phyloP scores from a whole-genome alignment of 2,329 filamentous ascomycete genomes.

The Apiospora phragmitis region DNA sequence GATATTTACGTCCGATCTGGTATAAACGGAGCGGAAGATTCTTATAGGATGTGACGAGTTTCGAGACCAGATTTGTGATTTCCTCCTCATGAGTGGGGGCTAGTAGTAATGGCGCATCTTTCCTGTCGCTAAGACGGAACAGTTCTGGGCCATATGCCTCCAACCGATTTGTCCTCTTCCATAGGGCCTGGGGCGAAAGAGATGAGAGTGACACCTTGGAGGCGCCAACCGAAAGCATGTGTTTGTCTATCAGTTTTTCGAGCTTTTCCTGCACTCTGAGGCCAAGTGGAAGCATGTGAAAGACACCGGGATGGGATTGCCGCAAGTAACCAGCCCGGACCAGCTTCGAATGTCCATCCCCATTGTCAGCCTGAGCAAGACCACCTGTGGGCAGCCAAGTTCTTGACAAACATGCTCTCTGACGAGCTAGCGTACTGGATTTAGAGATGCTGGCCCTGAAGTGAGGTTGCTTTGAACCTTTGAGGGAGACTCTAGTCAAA shows the following conservation, averaged over 20 bases:
- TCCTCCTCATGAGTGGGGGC: conserved; percentile 97
- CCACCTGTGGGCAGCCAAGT: conserved; percentile 80
- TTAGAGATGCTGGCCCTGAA: neutral
- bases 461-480: neutral
- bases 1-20: conserved; percentile 91
- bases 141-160: conserved; percentile 73
- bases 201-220: conserved; percentile 82
- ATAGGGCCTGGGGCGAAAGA: conserved; percentile 81
- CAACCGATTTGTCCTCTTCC: conserved; percentile 82
- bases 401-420: conserved; percentile 56
- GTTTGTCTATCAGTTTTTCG: conserved; percentile 79
- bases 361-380: conserved; percentile 57
- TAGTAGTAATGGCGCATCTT: conserved; percentile 71
- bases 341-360: conserved; percentile 67
- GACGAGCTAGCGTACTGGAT: neutral
- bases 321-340: conserved; percentile 72
- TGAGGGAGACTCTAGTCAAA: neutral
- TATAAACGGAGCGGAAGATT: conserved; percentile 85
- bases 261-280: conserved; percentile 86
- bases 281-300: conserved; percentile 87
- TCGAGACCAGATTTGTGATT: conserved; percentile 79
- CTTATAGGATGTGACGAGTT: conserved; percentile 77
- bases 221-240: conserved; percentile 82
- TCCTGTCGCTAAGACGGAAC: conserved; percentile 79
- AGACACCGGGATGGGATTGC: conserved; percentile 86